These are phyloP conservation scores for Tulasnella sp. DNA, from an alignment of 768 basidiomycete genomes.

Conservation along the genomic window DNA sequence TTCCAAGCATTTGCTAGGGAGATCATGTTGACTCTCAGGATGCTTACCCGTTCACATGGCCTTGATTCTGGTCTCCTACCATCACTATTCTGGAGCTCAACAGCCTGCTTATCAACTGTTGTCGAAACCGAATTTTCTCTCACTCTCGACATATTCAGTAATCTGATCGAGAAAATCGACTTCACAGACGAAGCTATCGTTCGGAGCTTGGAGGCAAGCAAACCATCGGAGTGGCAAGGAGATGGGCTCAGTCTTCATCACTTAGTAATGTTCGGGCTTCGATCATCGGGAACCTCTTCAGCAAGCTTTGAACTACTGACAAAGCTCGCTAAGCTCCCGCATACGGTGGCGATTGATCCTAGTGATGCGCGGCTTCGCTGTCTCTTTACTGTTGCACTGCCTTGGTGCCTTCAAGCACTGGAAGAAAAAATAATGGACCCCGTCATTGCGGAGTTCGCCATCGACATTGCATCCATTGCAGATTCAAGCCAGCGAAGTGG, in stretches of 20 bases:
- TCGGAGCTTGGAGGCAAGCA: slow-evolving; percentile 54
- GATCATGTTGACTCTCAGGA: slow-evolving; percentile 61
- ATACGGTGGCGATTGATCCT: slow-evolving; percentile 49
- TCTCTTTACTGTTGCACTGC: slow-evolving; percentile 67
- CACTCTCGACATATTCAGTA: slow-evolving; percentile 49
- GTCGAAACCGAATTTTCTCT: slow-evolving; percentile 68
- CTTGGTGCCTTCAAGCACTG: slow-evolving; percentile 81
- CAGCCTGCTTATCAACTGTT: slow-evolving; percentile 69
- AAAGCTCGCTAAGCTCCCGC: slow-evolving; percentile 42
- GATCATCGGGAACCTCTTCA: slow-evolving; percentile 57
- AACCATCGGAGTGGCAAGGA: slow-evolving; percentile 56
- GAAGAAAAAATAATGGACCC: slow-evolving; percentile 45
- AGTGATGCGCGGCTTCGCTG: slow-evolving; percentile 63
- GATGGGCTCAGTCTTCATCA: slow-evolving; percentile 53
- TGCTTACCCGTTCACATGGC: slow-evolving; percentile 43
- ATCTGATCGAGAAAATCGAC: slow-evolving; percentile 54
- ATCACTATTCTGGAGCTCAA: slow-evolving; percentile 77
- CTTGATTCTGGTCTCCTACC: slow-evolving; percentile 53
- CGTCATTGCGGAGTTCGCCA: slow-evolving; percentile 53
- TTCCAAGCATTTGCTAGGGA: slow-evolving; percentile 76
- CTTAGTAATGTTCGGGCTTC: slow-evolving; percentile 58
- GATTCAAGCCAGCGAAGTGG: slow-evolving; percentile 58
- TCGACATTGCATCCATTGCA: slow-evolving; percentile 59
- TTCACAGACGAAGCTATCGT: slow-evolving; percentile 52
- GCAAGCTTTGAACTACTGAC: slow-evolving; percentile 58